These are phyloP conservation scores for Stagonosporopsis cucurbitacearum DNA, from an alignment of 2,329 filamentous ascomycete species.

Conservation along the genomic window DNA sequence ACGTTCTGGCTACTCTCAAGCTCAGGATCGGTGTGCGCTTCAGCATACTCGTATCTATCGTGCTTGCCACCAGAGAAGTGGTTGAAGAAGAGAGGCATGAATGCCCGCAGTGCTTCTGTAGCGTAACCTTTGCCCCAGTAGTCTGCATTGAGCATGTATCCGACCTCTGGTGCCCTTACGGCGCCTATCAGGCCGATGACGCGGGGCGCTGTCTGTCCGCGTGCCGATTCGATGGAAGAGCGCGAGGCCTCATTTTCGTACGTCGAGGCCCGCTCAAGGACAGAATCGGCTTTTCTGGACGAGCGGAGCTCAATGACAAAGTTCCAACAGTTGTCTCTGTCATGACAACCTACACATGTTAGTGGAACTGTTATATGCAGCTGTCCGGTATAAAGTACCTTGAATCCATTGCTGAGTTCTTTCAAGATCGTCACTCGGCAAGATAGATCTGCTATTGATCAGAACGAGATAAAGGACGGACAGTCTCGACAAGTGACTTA, in stretches of 20 bases:
- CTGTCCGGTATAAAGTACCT: constrained; percentile 22
- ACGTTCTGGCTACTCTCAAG: constrained; percentile 65
- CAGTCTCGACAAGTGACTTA: constrained; percentile 29
- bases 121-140: constrained; percentile 53
- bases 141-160: constrained; percentile 52
- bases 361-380: neutral
- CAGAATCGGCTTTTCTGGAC: constrained; percentile 1
- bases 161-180: constrained; percentile 50
- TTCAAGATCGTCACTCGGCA: constrained; percentile 59
- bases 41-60: constrained; percentile 46
- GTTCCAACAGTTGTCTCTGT: constrained; percentile 58
- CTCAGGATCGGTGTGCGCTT: constrained; percentile 55
- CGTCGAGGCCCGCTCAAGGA: neutral
- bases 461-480: constrained; percentile 4
- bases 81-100: constrained; percentile 51
- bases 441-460: constrained; percentile 49
- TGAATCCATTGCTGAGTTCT: constrained; percentile 45
- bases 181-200: constrained; percentile 54
- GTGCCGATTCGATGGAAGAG: neutral
- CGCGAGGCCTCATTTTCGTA: neutral
- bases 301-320: constrained; percentile 60
- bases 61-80: constrained; percentile 40
- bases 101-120: constrained; percentile 53
- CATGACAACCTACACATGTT: constrained; percentile 31
- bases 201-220: constrained; percentile 21